phyloP scores from a whole-genome alignment of 1,284 basidiomycete genomes.

The Hymenochaete sp. region DNA sequence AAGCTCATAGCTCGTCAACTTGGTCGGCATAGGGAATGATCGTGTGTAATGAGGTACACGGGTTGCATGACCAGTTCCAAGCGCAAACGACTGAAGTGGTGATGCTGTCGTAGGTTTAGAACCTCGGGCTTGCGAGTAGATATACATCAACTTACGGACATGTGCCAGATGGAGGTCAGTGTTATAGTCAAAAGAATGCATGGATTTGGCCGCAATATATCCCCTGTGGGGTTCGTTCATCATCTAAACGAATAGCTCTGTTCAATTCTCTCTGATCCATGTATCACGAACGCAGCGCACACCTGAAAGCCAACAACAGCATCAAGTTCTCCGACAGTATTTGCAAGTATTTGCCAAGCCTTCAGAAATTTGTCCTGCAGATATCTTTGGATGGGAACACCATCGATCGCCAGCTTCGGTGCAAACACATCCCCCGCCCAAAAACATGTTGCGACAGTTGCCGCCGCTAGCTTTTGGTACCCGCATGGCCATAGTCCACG shows the following conservation, averaged over 20 bases:
- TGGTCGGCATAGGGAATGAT: slow-evolving; percentile 80
- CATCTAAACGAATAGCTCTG: slow-evolving; percentile 38
- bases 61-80: slow-evolving; percentile 74
- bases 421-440: slow-evolving; percentile 86
- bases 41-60: slow-evolving; percentile 66
- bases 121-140: background rate
- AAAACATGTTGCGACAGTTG: slow-evolving; percentile 86
- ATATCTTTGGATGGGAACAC: slow-evolving; percentile 70
- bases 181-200: slow-evolving; percentile 87
- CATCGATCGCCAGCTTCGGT: slow-evolving; percentile 57
- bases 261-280: no score
- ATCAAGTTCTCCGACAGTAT: slow-evolving; percentile 63
- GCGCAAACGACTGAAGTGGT: slow-evolving; percentile 76
- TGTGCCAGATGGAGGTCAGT: slow-evolving; percentile 87
- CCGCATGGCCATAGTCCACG: slow-evolving; percentile 85
- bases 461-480: slow-evolving; percentile 81
- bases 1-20: slow-evolving; percentile 44
- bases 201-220: slow-evolving; percentile 75
- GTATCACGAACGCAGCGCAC: slow-evolving; percentile 16
- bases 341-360: slow-evolving; percentile 66
- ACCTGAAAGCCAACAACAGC: slow-evolving; percentile 89
- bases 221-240: slow-evolving; percentile 97
- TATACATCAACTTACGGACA: slow-evolving; percentile 49
- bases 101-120: slow-evolving; percentile 41
- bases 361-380: slow-evolving; percentile 78